Conservation (phyloP, 352 stramenopile genomes). For the Globisporangium barbulae region DNA sequence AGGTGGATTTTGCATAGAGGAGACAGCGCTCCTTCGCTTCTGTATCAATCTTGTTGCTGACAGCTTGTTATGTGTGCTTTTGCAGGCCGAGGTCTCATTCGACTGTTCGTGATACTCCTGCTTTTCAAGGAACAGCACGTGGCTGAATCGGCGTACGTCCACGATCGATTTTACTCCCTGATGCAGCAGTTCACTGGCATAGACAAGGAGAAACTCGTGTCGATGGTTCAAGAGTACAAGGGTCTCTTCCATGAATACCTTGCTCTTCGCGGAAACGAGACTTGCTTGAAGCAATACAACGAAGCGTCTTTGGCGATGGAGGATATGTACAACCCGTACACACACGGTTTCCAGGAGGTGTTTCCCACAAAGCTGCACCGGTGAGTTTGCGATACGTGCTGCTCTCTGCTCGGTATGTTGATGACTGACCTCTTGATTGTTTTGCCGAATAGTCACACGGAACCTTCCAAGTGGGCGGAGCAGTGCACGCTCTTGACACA, state of each 20-base stretch:
- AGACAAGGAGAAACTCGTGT: conserved; percentile 25
- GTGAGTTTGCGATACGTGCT: conserved; percentile 1
- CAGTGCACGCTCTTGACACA: conserved; percentile 82
- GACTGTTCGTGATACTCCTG: conserved; percentile 57
- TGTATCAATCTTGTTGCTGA: neutral
- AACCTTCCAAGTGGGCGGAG: conserved; percentile 59
- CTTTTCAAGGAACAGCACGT: conserved; percentile 47
- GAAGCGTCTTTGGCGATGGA: conserved; percentile 23
- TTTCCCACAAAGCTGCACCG: conserved; percentile 22
- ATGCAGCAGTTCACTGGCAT: conserved; percentile 37
- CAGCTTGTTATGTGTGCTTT: conserved; percentile 6
- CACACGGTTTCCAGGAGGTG: conserved; percentile 14
- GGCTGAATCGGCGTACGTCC: conserved; percentile 30
- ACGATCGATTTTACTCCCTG: conserved; percentile 43
- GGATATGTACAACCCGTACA: conserved; percentile 24
- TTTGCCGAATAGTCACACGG: conserved; percentile 34
- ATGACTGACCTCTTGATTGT: neutral
- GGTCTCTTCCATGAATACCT: conserved; percentile 54
- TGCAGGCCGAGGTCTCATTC: conserved; percentile 49
- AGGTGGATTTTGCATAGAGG: conserved; percentile 26
- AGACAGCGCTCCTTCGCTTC: neutral
- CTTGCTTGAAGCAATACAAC: conserved; percentile 15
- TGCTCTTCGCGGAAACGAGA: conserved; percentile 23
- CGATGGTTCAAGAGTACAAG: conserved; percentile 48
- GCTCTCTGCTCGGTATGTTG: neutral